phyloP scores from a whole-genome alignment of 768 basidiomycete species.

The Daedaleopsis sinensis region DNA sequence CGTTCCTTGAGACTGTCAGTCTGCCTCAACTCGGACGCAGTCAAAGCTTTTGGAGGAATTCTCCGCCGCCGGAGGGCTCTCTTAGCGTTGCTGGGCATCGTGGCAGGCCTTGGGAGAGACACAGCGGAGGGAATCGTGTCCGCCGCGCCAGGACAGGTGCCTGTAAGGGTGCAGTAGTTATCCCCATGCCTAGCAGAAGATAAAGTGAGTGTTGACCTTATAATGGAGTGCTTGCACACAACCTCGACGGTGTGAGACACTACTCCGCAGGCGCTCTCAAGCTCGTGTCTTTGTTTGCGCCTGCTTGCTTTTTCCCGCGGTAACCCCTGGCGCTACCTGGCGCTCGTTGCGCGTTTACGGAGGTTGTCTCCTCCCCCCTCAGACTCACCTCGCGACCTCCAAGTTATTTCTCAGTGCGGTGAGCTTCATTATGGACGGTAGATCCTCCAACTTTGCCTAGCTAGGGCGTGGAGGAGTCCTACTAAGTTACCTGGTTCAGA shows the following conservation, averaged over 20 bases:
- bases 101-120: not conserved
- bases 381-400: too few relatives aligned
- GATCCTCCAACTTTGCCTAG: too few relatives aligned
- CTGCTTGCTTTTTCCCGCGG: not conserved
- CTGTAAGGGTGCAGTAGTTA: not conserved
- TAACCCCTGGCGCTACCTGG: too few relatives aligned
- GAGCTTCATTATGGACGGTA: too few relatives aligned
- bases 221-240: not conserved
- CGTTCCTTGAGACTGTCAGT: not conserved
- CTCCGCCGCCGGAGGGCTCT: not conserved
- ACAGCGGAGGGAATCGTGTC: not conserved
- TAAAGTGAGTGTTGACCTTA: conserved; percentile 3
- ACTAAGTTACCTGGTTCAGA: too few relatives aligned
- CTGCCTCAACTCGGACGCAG: not conserved
- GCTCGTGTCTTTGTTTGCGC: conserved; percentile 1
- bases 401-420: too few relatives aligned
- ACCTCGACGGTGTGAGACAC: not conserved
- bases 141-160: not conserved
- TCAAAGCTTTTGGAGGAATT: not conserved
- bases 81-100: not conserved
- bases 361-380: too few relatives aligned
- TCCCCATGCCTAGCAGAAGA: not conserved
- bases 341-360: too few relatives aligned
- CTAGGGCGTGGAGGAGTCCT: too few relatives aligned
- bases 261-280: not conserved